Conservation (phyloP, 163 green algal species). For the Scenedesmus sp. region DNA sequence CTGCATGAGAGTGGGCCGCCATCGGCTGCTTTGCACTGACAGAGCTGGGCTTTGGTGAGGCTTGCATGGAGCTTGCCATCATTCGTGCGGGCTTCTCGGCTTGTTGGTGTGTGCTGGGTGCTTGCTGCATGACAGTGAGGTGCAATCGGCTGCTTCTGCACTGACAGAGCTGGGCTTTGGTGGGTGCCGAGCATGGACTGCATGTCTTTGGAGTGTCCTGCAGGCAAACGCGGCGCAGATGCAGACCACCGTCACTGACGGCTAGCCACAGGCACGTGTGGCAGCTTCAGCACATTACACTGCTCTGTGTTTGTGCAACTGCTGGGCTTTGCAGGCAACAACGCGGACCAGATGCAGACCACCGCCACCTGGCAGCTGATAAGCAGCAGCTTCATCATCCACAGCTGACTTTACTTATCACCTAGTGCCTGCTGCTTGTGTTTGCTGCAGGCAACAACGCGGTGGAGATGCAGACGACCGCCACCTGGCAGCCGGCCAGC, state of each 20-base stretch:
- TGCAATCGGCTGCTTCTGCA: conserved; percentile 92
- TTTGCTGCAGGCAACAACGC: conserved; percentile 86
- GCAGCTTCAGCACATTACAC: too few species aligned
- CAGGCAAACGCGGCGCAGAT: too few species aligned
- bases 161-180: conserved; percentile 90
- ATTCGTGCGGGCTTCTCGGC: background rate
- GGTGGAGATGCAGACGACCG: conserved; percentile 87
- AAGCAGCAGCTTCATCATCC: conserved; percentile 58
- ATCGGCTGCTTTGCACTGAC: conserved; percentile 97
- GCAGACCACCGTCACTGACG: too few species aligned
- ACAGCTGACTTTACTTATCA: too few species aligned
- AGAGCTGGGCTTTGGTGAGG: conserved; percentile 94
- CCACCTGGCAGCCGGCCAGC: conserved; percentile 50
- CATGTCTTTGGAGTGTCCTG: too few species aligned
- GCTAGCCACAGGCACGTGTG: too few species aligned
- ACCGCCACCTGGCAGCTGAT: conserved; percentile 59
- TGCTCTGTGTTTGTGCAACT: too few species aligned
- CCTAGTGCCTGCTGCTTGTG: background rate
- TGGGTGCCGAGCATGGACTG: too few species aligned
- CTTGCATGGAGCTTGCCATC: too few species aligned
- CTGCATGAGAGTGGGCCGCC: too few species aligned
- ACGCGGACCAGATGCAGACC: conserved; percentile 90
- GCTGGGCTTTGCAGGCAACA: conserved; percentile 85
- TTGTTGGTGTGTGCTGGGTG: too few species aligned
- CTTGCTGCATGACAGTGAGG: background rate